Base-by-base conservation (phyloP, 2,329 filamentous ascomycete species). In the Ceratocystis lukuohia region DNA sequence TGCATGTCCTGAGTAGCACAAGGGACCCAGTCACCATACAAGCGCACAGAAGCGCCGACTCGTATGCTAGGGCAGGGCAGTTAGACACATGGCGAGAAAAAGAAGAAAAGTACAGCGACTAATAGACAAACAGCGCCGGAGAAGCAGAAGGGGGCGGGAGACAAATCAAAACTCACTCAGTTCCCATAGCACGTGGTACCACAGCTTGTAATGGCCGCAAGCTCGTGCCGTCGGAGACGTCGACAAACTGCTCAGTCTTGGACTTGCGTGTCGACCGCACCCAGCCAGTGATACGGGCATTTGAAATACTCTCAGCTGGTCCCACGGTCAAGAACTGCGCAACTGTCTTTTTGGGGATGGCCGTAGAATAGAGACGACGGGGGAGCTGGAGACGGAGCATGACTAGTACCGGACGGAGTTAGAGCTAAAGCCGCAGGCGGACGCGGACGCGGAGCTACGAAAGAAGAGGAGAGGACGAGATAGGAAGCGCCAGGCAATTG, bases 191-290 rank as follows among this genome's bases (percentile, higher is more conserved):
- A 69, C 88, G 87, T 65, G 84, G 84, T 70, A 96, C 78, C 61
- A 96, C 85, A 59, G 88, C 90, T 77, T 99, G 94, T 66, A 97
- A 75, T 33, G 89, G 80, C 69, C 86, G 80, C 70, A 89, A 79
- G 53, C 88, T 91, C 12, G 91, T 95, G 57, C 94, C 94, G 79
- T 99, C 94, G 10, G 88, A 87, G 64, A 97, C 80, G 68, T 91
- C 84, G 64, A 92, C 87, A 77, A 99, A 97, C 4, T 88, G 86
- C 68, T 88, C 80, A 25, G 82, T 82, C 74, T 96, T 96, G 79
- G 95, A 91, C 74, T 90, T 89, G 69, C 93, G 84, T 68, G 96
- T 86, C 3, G 90, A 93, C 69, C 89, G 84, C 66, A 96, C 82
- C 77, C 88, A 93, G 69, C 92, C 93, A 73, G 88, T 82, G 71